phyloP scores from a whole-genome alignment of 2,329 filamentous ascomycete genomes.

The Clonostachys rhizophaga region DNA sequence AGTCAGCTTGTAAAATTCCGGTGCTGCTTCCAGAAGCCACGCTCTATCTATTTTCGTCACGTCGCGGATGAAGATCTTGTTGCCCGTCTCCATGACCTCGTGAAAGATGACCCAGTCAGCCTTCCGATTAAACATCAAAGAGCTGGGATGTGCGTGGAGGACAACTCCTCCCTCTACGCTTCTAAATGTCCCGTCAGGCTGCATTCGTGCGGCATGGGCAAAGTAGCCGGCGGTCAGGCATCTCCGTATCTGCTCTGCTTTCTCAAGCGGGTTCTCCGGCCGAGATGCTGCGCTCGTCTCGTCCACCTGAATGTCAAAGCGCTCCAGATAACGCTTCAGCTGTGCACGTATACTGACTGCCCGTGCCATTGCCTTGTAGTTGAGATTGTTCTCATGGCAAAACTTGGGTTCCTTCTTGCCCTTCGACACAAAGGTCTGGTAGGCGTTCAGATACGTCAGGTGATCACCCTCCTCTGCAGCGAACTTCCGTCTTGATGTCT shows the following conservation, averaged over 20 bases:
- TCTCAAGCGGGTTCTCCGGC: slow-evolving; percentile 18
- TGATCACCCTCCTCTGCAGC: slow-evolving; percentile 93
- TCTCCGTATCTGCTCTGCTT: slow-evolving; percentile 71
- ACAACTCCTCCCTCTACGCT: slow-evolving; percentile 76
- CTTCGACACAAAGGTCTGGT: slow-evolving; percentile 78
- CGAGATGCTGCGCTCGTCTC: slow-evolving; percentile 42
- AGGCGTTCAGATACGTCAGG: slow-evolving; percentile 88
- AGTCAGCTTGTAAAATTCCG: slow-evolving; percentile 63
- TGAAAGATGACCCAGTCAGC: slow-evolving; percentile 96
- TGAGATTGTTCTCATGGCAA: slow-evolving; percentile 82
- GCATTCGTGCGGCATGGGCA: slow-evolving; percentile 89
- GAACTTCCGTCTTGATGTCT: slow-evolving; percentile 74
- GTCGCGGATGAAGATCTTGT: slow-evolving; percentile 87
- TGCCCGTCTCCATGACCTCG: slow-evolving; percentile 83
- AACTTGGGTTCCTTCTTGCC: slow-evolving; percentile 81
- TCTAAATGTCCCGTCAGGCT: slow-evolving; percentile 83
- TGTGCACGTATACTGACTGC: slow-evolving; percentile 86
- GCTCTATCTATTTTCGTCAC: slow-evolving; percentile 88
- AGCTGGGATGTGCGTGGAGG: slow-evolving; percentile 85
- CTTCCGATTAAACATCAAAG: slow-evolving; percentile 93
- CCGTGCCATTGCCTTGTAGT: slow-evolving; percentile 77
- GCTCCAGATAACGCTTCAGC: slow-evolving; percentile 79
- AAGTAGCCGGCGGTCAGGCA: slow-evolving; percentile 91
- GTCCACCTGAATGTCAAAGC: slow-evolving; percentile 65
- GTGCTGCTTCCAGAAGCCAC: slow-evolving; percentile 89